phyloP scores from a whole-genome alignment of 371 early-diverging fungal species.

The Coemansia sp. region DNA sequence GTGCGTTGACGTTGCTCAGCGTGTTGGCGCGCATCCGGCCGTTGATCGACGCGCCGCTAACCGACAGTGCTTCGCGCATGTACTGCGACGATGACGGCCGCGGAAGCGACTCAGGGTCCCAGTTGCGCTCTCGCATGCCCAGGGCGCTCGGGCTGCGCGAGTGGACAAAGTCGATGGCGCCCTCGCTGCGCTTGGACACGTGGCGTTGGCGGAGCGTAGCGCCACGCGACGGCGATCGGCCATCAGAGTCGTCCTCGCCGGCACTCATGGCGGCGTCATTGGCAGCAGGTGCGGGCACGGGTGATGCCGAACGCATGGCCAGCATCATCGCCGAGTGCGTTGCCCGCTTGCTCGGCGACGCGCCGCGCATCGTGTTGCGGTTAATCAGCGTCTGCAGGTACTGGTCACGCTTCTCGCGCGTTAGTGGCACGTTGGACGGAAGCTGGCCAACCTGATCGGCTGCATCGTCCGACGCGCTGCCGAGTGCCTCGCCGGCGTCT shows the following conservation, averaged over 20 bases:
- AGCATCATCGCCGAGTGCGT: conserved; percentile 23
- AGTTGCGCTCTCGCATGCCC: conserved; percentile 15
- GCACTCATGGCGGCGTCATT: conserved; percentile 5
- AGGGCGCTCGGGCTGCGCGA: conserved; percentile 26
- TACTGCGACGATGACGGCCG: conserved; percentile 26
- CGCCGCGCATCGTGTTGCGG: conserved; percentile 45
- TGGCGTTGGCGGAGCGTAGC: conserved; percentile 19
- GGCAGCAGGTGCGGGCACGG: conserved; percentile 8
- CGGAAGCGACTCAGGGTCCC: conserved; percentile 3
- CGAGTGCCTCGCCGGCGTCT: conserved; percentile 5
- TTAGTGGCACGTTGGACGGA: conserved; percentile 35
- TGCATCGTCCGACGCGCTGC: conserved; percentile 1
- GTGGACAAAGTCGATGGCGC: conserved; percentile 22
- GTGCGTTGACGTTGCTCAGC: background rate
- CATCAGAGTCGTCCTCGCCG: conserved; percentile 22
- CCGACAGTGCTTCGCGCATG: conserved; percentile 27
- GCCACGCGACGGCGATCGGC: background rate
- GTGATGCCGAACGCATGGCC: conserved; percentile 35
- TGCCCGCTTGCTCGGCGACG: conserved; percentile 30
- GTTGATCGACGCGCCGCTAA: conserved; percentile 33
- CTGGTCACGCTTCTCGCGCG: conserved; percentile 49
- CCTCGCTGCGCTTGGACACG: conserved; percentile 41
- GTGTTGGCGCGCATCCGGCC: conserved; percentile 44
- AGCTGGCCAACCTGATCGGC: background rate
- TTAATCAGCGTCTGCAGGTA: conserved; percentile 46